These are phyloP conservation scores for Trichoderma sp. DNA, from an alignment of 2,329 filamentous ascomycete genomes.

Conservation along the genomic window DNA sequence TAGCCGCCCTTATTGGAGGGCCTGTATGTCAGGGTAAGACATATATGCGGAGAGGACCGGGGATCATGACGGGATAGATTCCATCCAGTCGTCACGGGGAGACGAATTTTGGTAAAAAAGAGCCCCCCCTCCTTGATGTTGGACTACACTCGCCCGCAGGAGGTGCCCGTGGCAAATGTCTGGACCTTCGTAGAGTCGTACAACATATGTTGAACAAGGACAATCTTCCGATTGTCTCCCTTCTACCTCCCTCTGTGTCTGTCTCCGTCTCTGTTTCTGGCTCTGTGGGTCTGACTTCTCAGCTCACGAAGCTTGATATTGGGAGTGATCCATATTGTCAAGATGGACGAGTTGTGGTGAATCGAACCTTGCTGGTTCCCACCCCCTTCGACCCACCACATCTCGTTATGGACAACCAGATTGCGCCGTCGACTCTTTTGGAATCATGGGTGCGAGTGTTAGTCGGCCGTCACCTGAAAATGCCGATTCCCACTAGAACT, in stretches of 20 bases:
- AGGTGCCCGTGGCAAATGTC: background rate
- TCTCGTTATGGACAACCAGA: background rate
- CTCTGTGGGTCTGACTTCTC: background rate
- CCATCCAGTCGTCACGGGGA: background rate
- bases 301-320: background rate
- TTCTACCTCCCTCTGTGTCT: background rate
- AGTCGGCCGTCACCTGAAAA: constrained; percentile 8
- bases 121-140: background rate
- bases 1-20: background rate
- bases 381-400: background rate
- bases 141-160: background rate
- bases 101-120: background rate
- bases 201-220: background rate
- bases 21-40: constrained; percentile 5
- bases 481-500: constrained; percentile 11
- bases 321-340: background rate
- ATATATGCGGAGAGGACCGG: background rate
- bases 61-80: background rate
- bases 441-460: background rate
- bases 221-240: background rate
- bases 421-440: background rate
- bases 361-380: background rate
- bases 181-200: background rate
- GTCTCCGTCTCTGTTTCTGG: background rate
- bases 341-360: background rate